Evolutionary conservation across 148 eudicot species (phyloP).

Genomic region (Amaranthus cruentus): DNA sequence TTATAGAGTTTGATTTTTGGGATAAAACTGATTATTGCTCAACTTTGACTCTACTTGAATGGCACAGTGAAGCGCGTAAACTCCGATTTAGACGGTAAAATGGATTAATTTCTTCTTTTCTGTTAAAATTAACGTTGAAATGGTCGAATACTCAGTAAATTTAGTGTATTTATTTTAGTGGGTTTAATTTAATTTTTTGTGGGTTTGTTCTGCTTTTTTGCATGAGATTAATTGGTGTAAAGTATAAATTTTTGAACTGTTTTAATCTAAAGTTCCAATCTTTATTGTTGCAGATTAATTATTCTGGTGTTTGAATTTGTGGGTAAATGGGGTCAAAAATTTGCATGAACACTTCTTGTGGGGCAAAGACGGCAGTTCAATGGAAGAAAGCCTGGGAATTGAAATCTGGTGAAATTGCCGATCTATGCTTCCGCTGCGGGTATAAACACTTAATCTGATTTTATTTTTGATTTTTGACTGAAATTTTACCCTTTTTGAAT

Average conservation of each 20-base stretch:
- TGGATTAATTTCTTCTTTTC: neutral
- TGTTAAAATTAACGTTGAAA: slow-evolving; percentile 11
- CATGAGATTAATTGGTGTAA: slow-evolving; percentile 8
- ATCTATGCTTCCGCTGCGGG: slow-evolving; percentile 83
- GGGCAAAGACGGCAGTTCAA: slow-evolving; percentile 42
- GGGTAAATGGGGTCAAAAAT: slow-evolving; percentile 49
- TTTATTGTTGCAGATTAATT: slow-evolving; percentile 18
- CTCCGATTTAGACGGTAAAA: slow-evolving; percentile 15
- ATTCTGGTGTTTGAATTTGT: neutral
- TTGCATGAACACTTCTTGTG: slow-evolving; percentile 78
- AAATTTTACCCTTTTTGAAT: neutral
- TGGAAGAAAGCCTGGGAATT: slow-evolving; percentile 81
- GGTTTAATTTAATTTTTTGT: neutral
- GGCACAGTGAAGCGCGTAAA: slow-evolving; percentile 17
- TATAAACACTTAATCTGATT: slow-evolving; percentile 14
- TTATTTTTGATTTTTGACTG: neutral
- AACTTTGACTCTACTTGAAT: slow-evolving; percentile 21
- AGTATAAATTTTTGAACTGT: neutral
- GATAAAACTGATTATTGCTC: neutral
- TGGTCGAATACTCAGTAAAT: neutral
- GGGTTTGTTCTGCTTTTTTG: neutral
- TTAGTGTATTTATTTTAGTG: neutral
- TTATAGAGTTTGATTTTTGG: neutral
- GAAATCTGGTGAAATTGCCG: slow-evolving; percentile 76
- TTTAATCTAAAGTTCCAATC: slow-evolving; percentile 7